These are phyloP conservation scores for Oryza meridionalis DNA, from an alignment of 176 grass and related monocot species.

Conservation along the genomic window DNA sequence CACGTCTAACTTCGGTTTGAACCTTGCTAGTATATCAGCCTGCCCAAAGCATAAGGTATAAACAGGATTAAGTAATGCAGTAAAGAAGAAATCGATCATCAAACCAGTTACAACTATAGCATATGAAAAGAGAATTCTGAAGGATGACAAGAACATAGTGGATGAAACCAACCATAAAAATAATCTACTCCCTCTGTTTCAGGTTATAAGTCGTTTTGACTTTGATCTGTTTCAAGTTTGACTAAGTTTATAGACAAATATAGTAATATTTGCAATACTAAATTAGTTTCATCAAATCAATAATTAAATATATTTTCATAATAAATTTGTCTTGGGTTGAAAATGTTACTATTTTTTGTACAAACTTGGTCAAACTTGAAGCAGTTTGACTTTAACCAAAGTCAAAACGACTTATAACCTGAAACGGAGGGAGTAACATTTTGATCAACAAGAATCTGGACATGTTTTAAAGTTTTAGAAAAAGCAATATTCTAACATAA, in stretches of 20 bases:
- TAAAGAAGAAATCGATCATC: constrained; percentile 9
- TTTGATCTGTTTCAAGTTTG: too few species aligned
- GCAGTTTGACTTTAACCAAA: too few species aligned
- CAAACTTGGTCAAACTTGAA: too few species aligned
- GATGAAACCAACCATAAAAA: background rate
- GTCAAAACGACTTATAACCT: too few species aligned
- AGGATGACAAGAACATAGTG: background rate
- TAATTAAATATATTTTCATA: too few species aligned
- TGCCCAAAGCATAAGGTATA: constrained; percentile 28
- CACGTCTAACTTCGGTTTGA: constrained; percentile 69
- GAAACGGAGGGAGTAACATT: background rate
- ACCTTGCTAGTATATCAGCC: constrained; percentile 90
- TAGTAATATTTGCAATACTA: too few species aligned
- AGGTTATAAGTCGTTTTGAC: too few species aligned
- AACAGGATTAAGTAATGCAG: background rate
- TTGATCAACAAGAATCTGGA: background rate
- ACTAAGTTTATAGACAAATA: too few species aligned
- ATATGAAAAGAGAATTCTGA: background rate
- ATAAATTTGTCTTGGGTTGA: too few species aligned
- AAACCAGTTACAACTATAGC: background rate
- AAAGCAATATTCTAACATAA: background rate
- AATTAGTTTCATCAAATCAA: too few species aligned
- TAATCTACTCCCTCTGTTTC: too few species aligned
- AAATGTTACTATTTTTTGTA: too few species aligned
- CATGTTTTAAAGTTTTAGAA: background rate